These are phyloP conservation scores for Lobosporangium transversale DNA, from an alignment of 192 early-diverging fungal genomes.

Conservation along the genomic window DNA sequence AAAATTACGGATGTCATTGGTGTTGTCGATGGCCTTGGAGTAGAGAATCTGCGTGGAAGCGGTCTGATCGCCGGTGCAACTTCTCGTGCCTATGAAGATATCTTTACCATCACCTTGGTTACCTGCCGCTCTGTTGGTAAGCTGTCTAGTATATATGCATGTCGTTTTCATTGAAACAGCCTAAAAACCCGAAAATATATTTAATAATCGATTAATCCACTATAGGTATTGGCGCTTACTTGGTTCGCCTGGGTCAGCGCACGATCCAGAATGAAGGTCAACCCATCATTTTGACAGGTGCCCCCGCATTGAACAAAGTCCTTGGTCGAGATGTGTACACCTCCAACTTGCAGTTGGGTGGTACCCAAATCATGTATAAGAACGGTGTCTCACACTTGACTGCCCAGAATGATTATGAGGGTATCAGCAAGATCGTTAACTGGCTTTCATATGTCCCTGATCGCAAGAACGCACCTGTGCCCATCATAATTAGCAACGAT, in stretches of 20 bases:
- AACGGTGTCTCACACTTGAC: slow-evolving; percentile 98
- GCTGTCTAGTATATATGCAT: background rate
- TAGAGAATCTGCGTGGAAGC: slow-evolving; percentile 96
- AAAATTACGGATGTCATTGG: slow-evolving; percentile 92
- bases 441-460: slow-evolving; percentile 95
- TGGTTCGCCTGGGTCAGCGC: slow-evolving; percentile 98
- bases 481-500: slow-evolving; percentile 72
- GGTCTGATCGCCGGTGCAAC: slow-evolving; percentile 99
- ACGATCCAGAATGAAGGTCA: slow-evolving; percentile 97
- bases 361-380: slow-evolving; percentile 99
- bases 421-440: slow-evolving; percentile 90
- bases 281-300: slow-evolving; percentile 98
- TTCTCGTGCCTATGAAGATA: slow-evolving; percentile 95
- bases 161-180: background rate
- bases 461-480: slow-evolving; percentile 71
- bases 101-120: slow-evolving; percentile 96
- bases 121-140: slow-evolving; percentile 96
- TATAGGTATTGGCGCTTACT: slow-evolving; percentile 92
- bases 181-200: background rate
- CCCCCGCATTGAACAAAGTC: slow-evolving; percentile 97
- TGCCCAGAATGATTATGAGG: slow-evolving; percentile 93
- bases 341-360: slow-evolving; percentile 97
- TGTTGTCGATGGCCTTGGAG: slow-evolving; percentile 86
- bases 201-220: background rate
- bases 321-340: slow-evolving; percentile 98